Base-by-base conservation (phyloP, 176 grass and related monocot species). In the Triticum timopheevii region DNA sequence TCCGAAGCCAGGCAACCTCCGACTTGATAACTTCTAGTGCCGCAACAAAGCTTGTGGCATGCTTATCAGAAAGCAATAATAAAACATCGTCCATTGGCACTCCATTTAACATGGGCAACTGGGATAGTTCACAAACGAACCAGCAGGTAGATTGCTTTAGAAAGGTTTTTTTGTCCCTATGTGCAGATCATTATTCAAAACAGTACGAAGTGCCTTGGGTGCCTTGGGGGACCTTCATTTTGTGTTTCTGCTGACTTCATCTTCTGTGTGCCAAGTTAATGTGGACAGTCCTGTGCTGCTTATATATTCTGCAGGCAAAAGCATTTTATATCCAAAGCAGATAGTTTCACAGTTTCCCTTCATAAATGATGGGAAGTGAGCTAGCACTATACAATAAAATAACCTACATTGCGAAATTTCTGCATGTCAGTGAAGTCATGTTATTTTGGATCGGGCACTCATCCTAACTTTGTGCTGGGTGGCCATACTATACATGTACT, bases 81-180 rank as follows among this genome's bases (percentile, higher is more conserved):
- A 85, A 87, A 86, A 34, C 80, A 27, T 36, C 73, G 35, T 38
- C 90, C 69, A 84, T 88, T 62, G 87, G 72, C 77, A 69, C 92
- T 92, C 70, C 88, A 63, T 82, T 92, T 84, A 78, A 86, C 83
- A 88, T 93, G 54, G 92, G 73, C 85, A 89, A 89, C 42, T 94
- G 94, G 94, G 94, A 91, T 80, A 91, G 64, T 91, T 86, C 78
- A 89, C 92, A 89, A 76, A 68, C 79, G 69, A 95, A 86, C 87
- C 92, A 94, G 63, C 97, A 94, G 94, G 97, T 96, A 87, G 75
- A 65, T 78, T 65, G 39, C 22, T 86, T 83, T 86, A 15, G 44
- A 13, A 66, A 61, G 44, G 7, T 75, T 91, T 22, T 40, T 73
- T 83, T 86, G 11, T 90, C 73, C 25, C 4, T 54, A 82, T 39